Conservation (phyloP, 2,329 filamentous ascomycete species). For the Aspergillus novofumigatus region DNA sequence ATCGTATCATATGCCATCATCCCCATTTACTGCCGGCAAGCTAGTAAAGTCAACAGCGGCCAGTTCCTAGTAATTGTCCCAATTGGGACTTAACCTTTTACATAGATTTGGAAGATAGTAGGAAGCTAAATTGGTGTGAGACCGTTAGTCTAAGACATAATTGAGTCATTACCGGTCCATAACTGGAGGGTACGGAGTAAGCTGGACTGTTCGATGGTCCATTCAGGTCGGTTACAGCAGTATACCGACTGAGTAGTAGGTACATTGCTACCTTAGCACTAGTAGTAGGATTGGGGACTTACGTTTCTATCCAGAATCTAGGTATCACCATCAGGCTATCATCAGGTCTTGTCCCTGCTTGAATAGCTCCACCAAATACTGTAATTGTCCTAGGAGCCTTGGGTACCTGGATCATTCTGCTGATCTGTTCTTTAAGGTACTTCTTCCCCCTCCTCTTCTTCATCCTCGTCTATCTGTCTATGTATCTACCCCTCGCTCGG, state of each 20-base stretch:
- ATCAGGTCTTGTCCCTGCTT: neutral
- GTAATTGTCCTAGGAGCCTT: neutral
- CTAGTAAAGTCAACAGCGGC: too few species aligned
- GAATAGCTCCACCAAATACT: neutral
- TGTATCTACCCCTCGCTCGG: conserved; percentile 19
- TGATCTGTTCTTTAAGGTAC: neutral
- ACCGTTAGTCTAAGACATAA: neutral
- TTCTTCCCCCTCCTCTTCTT: neutral
- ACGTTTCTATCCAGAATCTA: neutral
- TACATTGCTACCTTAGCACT: too few species aligned
- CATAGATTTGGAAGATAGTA: neutral
- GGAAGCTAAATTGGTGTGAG: neutral
- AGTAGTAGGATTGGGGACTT: neutral
- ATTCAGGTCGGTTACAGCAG: too few species aligned
- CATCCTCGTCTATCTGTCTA: neutral
- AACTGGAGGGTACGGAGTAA: too few species aligned
- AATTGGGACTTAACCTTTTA: too few species aligned
- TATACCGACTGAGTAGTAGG: too few species aligned
- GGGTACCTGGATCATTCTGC: neutral
- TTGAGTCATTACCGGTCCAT: neutral
- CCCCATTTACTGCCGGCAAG: too few species aligned
- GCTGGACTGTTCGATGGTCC: too few species aligned
- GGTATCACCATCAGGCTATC: neutral
- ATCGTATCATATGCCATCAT: neutral
- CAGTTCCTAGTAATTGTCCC: too few species aligned